phyloP scores from a whole-genome alignment of 768 basidiomycete genomes.

The Auricularia sp. region DNA sequence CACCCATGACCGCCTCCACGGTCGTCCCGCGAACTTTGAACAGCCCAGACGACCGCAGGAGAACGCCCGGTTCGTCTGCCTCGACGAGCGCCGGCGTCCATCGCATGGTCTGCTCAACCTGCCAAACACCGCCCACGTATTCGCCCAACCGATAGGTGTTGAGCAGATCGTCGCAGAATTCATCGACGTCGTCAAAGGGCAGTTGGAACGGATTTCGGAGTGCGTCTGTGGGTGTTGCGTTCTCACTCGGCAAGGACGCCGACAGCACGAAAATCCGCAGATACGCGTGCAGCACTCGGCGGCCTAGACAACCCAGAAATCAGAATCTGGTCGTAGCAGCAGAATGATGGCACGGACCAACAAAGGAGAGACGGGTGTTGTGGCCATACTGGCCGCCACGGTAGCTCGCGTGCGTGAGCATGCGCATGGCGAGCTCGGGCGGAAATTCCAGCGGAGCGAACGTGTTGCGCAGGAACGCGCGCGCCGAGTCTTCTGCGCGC shows the following conservation, averaged over 20 bases:
- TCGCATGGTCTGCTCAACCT: slow-evolving; percentile 56
- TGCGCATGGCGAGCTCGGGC: slow-evolving; percentile 55
- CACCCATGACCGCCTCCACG: slow-evolving; percentile 67
- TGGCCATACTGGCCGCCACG: slow-evolving; percentile 52
- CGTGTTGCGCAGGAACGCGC: slow-evolving; percentile 33
- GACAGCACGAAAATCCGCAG: slow-evolving; percentile 50
- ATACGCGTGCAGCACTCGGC: slow-evolving; percentile 68
- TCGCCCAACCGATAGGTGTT: slow-evolving; percentile 67
- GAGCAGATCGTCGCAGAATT: slow-evolving; percentile 43
- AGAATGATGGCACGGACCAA: slow-evolving; percentile 37
- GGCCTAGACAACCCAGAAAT: slow-evolving; percentile 33
- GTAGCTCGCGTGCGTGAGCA: slow-evolving; percentile 74
- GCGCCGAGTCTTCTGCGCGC: background rate
- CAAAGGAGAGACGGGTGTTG: slow-evolving; percentile 60
- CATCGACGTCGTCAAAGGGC: slow-evolving; percentile 40
- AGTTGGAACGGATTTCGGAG: slow-evolving; percentile 27
- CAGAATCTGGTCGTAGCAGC: background rate
- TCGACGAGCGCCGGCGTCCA: slow-evolving; percentile 55
- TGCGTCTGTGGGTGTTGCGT: background rate
- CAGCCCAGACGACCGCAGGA: slow-evolving; percentile 50
- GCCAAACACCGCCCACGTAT: slow-evolving; percentile 66
- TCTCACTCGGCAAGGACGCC: slow-evolving; percentile 32
- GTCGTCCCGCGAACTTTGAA: slow-evolving; percentile 72
- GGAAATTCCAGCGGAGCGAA: slow-evolving; percentile 63
- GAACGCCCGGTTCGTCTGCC: slow-evolving; percentile 18